Base-by-base conservation (phyloP, 306 rosid genomes). In the Cajanus cajan region DNA sequence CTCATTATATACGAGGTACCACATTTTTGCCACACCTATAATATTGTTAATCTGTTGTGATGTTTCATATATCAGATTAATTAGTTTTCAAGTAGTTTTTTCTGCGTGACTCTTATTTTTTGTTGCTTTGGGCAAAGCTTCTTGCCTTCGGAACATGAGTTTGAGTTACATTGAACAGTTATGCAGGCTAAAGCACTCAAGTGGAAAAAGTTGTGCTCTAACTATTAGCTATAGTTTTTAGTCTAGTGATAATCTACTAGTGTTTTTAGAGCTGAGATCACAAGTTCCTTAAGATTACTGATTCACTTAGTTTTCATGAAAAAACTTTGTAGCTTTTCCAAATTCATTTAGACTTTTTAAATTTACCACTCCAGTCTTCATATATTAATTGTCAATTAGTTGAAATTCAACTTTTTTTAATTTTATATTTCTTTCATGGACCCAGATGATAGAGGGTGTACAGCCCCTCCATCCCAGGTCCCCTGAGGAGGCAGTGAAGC, bases 371-470 rank as follows among this genome's bases (percentile, higher is more conserved):
- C 43, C 22, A 40, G 40, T 77, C 48, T 41, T 52, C 61, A 19
- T 69, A 47, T 67, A 41, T 66, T 59, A 21, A 44, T 71, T 40
- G 66, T 40, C 18, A 40, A 61, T 28, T 22, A 16, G 67, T 54
- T 43, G 63, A 22, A 58, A 34, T 33, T 58, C 57, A 68, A 57
- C 31, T 43, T 34, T 43, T 70, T 25, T 59, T 1, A 1, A 39
- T 19, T 37, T 65, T 22, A 31, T 68, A 11, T 41, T 37, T 22
- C 37, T 66, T 66, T 65, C 22, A 40, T 68, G 77, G 73, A 18
- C 74, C 68, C 81, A 96, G 99, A 96, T 96, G 98, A 70, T 91
- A 57, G 99, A 96, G 90, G 99, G 99, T 52, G 13, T 80, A 57
- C 93, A 81, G 18, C 89, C 97, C 57, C 84, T 91, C 82, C 90